Percentiles rank a stretch among this genome's conserved stretches.
Evolutionary conservation across 495 filamentous ascomycete species (phyloP).

Genomic region (Aspergillus incahuasiensis): DNA sequence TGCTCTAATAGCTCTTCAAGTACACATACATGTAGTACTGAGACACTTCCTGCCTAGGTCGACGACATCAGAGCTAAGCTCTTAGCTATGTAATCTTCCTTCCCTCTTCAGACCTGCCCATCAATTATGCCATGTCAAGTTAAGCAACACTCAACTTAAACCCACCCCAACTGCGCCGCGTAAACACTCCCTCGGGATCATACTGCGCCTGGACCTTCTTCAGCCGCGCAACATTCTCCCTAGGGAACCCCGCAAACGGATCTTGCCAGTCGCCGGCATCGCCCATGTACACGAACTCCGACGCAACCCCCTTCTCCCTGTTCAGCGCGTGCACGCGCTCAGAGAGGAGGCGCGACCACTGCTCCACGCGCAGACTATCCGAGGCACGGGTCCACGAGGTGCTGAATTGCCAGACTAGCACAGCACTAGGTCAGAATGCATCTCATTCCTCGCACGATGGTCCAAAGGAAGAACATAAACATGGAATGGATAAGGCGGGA

Average conservation of each 20-base stretch:
- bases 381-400: constrained; percentile 23
- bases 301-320: constrained; percentile 16
- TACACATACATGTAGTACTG: no score
- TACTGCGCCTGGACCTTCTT: constrained; percentile 27
- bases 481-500: background rate
- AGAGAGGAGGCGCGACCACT: constrained; percentile 22
- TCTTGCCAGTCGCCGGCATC: constrained; percentile 39
- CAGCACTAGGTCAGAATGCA: no score
- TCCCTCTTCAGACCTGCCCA: no score
- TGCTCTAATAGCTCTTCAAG: no score
- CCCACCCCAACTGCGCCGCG: constrained; percentile 25
- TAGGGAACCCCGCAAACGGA: constrained; percentile 35
- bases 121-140: no score
- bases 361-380: constrained; percentile 29
- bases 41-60: no score
- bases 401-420: constrained; percentile 29
- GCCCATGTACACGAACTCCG: constrained; percentile 33
- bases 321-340: constrained; percentile 21
- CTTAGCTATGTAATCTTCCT: no score
- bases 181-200: constrained; percentile 29
- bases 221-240: constrained; percentile 29
- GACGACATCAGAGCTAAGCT: no score
- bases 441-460: no score
- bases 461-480: no score
- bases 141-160: no score